Evolutionary conservation across 805 yeast species (phyloP).

Genomic region (Wickerhamomyces pijperi): DNA sequence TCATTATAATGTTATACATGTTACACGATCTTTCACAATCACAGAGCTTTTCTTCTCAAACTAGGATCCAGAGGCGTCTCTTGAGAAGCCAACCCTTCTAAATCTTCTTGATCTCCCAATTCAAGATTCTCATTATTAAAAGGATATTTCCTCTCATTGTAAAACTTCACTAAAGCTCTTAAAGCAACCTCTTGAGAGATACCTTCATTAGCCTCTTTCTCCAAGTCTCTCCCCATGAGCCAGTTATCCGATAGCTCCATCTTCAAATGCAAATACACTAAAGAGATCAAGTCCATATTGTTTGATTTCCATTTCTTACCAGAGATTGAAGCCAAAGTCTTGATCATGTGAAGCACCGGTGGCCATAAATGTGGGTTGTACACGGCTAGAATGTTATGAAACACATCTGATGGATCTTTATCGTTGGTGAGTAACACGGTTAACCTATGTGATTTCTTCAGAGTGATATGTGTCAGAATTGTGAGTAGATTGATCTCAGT

Average conservation of each 20-base stretch:
- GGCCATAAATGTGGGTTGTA: slow-evolving; percentile 52
- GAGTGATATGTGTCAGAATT: slow-evolving; percentile 45
- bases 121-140: no score
- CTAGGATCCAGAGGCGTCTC: no score
- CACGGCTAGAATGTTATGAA: slow-evolving; percentile 46
- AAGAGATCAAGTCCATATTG: slow-evolving; percentile 88
- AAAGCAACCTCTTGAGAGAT: slow-evolving; percentile 80
- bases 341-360: slow-evolving; percentile 65
- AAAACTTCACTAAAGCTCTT: slow-evolving; percentile 67
- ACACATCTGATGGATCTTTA: slow-evolving; percentile 48
- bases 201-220: slow-evolving; percentile 63
- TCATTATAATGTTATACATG: no score
- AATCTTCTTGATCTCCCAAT: no score
- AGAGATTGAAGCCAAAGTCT: slow-evolving; percentile 76
- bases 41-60: no score
- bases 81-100: no score
- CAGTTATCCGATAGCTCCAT: slow-evolving; percentile 73
- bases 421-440: slow-evolving; percentile 46
- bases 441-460: slow-evolving; percentile 58
- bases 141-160: slow-evolving; percentile 50
- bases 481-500: slow-evolving; percentile 41
- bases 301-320: slow-evolving; percentile 90
- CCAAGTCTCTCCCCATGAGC: slow-evolving; percentile 75
- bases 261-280: slow-evolving; percentile 68
- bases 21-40: no score